Percentiles rank a stretch among this genome's conserved stretches.
phyloP scores from a whole-genome alignment of 2,329 filamentous ascomycete genomes.

The Cladosporium velox region DNA sequence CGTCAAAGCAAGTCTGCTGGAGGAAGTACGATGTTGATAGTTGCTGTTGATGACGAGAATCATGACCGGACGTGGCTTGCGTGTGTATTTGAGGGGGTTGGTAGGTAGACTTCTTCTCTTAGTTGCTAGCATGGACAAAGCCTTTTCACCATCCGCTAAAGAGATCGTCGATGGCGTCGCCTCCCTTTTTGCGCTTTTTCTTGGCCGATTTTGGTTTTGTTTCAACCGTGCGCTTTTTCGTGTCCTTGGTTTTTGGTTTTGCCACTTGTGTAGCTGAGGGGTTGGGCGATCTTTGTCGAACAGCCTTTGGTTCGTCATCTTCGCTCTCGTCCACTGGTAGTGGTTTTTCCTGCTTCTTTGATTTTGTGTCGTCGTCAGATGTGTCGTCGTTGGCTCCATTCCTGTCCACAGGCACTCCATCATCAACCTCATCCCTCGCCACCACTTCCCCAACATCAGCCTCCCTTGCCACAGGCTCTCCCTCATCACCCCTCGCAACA shows the following conservation, averaged over 20 bases:
- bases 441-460: slow-evolving; percentile 40
- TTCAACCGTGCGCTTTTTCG: slow-evolving; percentile 20
- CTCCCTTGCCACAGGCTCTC: slow-evolving; percentile 20
- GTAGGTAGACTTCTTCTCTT: neutral
- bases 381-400: neutral
- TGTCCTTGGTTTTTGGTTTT: slow-evolving; percentile 11
- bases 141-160: slow-evolving; percentile 54
- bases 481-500: slow-evolving; percentile 22
- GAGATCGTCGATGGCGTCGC: slow-evolving; percentile 71
- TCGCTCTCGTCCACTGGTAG: neutral
- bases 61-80: slow-evolving; percentile 1
- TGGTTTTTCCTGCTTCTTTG: neutral
- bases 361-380: rapidly evolving
- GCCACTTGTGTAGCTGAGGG: neutral
- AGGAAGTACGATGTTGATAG: neutral
- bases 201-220: slow-evolving; percentile 44
- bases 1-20: neutral
- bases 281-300: neutral
- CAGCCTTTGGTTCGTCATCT: neutral
- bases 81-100: neutral
- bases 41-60: slow-evolving; percentile 3
- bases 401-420: neutral
- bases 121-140: neutral
- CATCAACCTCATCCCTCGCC: slow-evolving; percentile 29
- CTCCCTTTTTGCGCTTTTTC: slow-evolving; percentile 59